Percentiles rank a stretch among this genome's conserved stretches.
Conservation (phyloP, 306 rosid genomes). For the Quercus dentata region DNA sequence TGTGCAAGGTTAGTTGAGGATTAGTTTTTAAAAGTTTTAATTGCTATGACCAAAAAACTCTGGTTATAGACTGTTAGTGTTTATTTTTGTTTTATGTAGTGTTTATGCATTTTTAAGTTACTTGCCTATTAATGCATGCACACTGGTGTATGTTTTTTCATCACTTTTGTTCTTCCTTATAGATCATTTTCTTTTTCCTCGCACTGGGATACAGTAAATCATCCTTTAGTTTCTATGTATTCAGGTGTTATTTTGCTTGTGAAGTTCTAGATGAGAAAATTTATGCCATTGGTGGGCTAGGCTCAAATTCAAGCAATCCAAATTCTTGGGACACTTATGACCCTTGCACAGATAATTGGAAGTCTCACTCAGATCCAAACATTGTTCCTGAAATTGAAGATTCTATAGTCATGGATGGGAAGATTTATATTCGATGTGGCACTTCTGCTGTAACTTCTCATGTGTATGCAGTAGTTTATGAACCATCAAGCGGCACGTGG, state of each 20-base stretch:
- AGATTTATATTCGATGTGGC: slow-evolving; percentile 62
- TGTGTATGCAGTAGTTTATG: slow-evolving; percentile 59
- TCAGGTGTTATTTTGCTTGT: slow-evolving; percentile 83
- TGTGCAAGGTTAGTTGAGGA: background rate
- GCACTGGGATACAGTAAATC: slow-evolving; percentile 5
- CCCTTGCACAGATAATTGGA: slow-evolving; percentile 50
- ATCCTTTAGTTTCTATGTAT: slow-evolving; percentile 14
- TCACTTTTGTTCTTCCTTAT: background rate
- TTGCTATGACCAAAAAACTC: background rate
- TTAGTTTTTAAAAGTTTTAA: background rate
- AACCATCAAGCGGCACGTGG: slow-evolving; percentile 75
- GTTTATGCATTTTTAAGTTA: background rate
- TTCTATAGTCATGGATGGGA: slow-evolving; percentile 74
- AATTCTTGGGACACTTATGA: slow-evolving; percentile 85
- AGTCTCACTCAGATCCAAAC: slow-evolving; percentile 46
- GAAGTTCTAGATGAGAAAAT: slow-evolving; percentile 72
- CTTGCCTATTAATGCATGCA: background rate
- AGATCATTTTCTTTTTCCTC: background rate
- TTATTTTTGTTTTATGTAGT: background rate
- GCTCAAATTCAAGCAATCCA: slow-evolving; percentile 59
- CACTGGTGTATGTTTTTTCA: background rate
- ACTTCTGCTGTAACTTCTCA: slow-evolving; percentile 47
- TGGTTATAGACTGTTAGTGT: background rate
- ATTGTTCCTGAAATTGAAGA: slow-evolving; percentile 64
- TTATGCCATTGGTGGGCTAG: slow-evolving; percentile 78